Base-by-base conservation (phyloP, 495 filamentous ascomycete genomes). In the Cenococcum geophilum region DNA sequence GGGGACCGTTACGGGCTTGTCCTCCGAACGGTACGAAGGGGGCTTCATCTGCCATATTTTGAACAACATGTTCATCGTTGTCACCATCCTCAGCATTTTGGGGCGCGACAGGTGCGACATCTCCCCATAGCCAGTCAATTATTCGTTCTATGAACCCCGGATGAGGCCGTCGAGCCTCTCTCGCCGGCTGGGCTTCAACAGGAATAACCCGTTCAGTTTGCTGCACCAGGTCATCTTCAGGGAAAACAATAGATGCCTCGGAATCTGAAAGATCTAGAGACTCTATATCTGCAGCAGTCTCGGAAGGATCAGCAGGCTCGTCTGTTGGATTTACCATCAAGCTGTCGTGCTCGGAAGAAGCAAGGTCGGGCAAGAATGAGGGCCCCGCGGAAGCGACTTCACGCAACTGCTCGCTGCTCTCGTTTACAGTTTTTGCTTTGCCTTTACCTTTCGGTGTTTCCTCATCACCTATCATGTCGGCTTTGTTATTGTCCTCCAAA, bases 111-210 rank as follows among this genome's bases (percentile, higher is more conserved):
- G 72, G 72, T 20, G 64, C 69, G 32, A 82, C 73, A 62, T 84
- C 84, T 14, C 80, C 84, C 83, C 84, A 89, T 43, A 89, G 76
- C 79, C 83, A 88, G 60, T 87, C 76, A 27, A 52, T 47, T 69
- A 60, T 20, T 55, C 59, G 16, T 56, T 59, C 62, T 63, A 66
- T 50, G 20, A 68, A 55, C 16, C 55, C 25, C 27, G 25, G 55
- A 35, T 23, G 63, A 0, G 20, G 57, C 9, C 14, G 49, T 32
- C 42, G 36, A 58, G 6, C 43, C 18, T 21, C 14, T 43, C 50
- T 53, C 54, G 36, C 52, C 32, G 45, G 56, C 35, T 64, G 52
- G 37, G 47, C 22, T 12, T 27, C 20, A 14, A 22, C 32, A 10
- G 34, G 25, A 56, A 56, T 52, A 0, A 32, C 18, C 25, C 8